Base-by-base conservation (phyloP, 768 basidiomycete species). In the Tubosaeta sp. region DNA sequence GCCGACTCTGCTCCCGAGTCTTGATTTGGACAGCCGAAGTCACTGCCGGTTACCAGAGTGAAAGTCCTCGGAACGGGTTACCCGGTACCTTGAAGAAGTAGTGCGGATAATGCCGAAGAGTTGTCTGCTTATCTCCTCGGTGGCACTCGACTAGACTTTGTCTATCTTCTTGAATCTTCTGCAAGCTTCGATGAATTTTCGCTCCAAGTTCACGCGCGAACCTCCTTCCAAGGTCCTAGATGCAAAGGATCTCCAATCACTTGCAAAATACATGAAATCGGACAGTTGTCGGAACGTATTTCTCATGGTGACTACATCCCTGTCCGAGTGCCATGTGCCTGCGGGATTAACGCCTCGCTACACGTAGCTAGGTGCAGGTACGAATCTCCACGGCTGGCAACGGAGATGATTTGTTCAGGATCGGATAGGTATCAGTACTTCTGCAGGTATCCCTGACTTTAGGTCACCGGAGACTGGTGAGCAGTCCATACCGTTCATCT, bases 381-480 rank as follows among this genome's bases (percentile, higher is more conserved):
- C 58, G 77, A 58, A 34, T 44, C 38, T 33, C 19, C 34, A 27
- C 16, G 32, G 16, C 8, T 38, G 22, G 22, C 12, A 29, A 9
- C 1, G 4, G 27, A 42, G 25, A 16, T 12, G 32, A 33, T 17
- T 47, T 31, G 51, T 43, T 55, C 25, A 64, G 5, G 46, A 29
- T 34, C 16, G 16, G 14, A 16, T 55, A 85, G 88, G 88, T 16
- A 78, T 90, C 44, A 87, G 85, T 56, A 91, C 88, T 6, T 77
- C 85, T 27, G 88, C 88, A 49, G 88, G 88, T 6, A 92, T 91
- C 26, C 93, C 93, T 12, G 92, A 97, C 69, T 97, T 95, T 66
- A 75, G 94, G 55, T 89, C 88, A 10, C 88, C 90, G 1, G 80
- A 84, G 22, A 94, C 92, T 33, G 93, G 92, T 81, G 55, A 57